Evolutionary conservation across 306 rosid species (phyloP), one percentile per base, ranked within the genome.

Genomic region (Mimosa bimucronata): DNA sequence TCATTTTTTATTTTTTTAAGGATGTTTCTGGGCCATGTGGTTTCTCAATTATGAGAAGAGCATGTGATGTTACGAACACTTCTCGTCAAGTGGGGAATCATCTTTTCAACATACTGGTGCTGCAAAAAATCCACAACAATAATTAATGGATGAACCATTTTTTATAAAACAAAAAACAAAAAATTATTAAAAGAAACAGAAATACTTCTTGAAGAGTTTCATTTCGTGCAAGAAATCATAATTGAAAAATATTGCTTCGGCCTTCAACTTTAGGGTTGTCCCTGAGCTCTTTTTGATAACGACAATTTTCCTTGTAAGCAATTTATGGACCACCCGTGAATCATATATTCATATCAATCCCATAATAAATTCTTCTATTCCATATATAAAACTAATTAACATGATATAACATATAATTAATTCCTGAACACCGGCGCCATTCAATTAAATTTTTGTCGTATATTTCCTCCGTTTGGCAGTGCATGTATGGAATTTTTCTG

Each of bases 31-130:
- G 28, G 30, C 84, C 88, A 86, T 86, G 88, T 83, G 90, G 72
- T 74, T 50, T 44, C 79, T 84, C 85, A 84, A 87, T 88, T 75
- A 84, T 89, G 70, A 77, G 77, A 67, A 30, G 29, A 25, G 69
- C 89, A 85, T 83, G 89, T 85, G 92, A 41, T 73, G 77, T n/a
- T 61, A 69, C 55, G 79, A 77, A 64, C 53, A 42, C 70, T 75
- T 80, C 45, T 73, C 74, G 76, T 66, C 77, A 57, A 86, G 80
- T 42, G 85, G 84, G 45, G 50, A 46, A 74, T 83, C 86, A 75
- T 79, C 88, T 74, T 84, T 82, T 82, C 76, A 67, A 45, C 70
- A 38, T 78, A 48, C 7, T 57, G 67, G 61, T 12, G 64, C 55
- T 30, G 25, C 55, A 61, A 46, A 64, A n/a, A 83, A 57, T 23